Evolutionary conservation across 2,329 filamentous ascomycete genomes (phyloP), one percentile per base, ranked within the genome.

Genomic region (Nemania sp.): DNA sequence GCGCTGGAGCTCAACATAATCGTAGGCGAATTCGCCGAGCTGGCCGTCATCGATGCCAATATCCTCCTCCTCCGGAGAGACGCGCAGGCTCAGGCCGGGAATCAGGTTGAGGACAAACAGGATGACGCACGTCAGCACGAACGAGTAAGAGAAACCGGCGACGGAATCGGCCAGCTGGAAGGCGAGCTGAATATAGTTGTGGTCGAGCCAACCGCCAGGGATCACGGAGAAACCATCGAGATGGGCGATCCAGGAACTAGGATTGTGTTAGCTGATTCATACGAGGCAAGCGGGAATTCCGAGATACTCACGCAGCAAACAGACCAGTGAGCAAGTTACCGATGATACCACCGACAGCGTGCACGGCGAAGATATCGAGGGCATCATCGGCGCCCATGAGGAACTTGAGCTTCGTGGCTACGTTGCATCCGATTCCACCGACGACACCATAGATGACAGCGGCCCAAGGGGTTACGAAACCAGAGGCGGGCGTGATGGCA

Each of bases 351-450:
- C 91, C 90, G 60, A 95, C 76, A 66, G 83, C 90, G 81, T 96
- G 91, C 73, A 94, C 90, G 62, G 91, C 91, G 73, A 96, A 94
- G 66, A 96, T 86, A 76, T 96, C 91, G 73, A 96, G 89, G 5
- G 89, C 87, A 69, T 96, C 91, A 65, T 96, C 91, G 51, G 95
- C 86, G 59, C 85, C 85, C 67, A 95, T 79, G 43, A 80, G 49
- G 65, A 82, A 86, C 85, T 80, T 86, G 80, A 90, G 81, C 80
- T 96, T 95, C 68, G 91, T 96, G 56, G 86, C 83, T 75, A 93
- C 91, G 75, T 96, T 96, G 80, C 86, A 89, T 55, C 86, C 79
- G 48, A 89, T 75, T 51, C 82, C 89, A 45, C 77, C 82, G 3
- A 78, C 73, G 17, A 86, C 68, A 49, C 83, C 83, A 53, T 83